Conservation (phyloP, 257 asterid species). For the Gynochthodes officinalis region DNA sequence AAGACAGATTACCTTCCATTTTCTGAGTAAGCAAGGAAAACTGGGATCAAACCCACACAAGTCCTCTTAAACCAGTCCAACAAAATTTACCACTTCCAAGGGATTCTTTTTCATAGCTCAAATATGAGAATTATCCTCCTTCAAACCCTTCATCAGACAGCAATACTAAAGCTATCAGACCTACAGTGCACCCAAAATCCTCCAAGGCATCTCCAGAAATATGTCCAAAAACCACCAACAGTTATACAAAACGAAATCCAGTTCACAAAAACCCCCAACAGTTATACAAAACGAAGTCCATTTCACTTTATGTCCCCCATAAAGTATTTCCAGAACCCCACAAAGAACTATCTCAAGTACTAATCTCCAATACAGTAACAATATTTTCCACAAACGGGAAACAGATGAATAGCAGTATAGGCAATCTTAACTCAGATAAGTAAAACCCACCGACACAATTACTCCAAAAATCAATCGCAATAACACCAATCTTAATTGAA, state of each 20-base stretch:
- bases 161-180: not conserved
- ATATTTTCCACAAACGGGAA: conserved; percentile 5
- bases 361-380: conserved; percentile 1
- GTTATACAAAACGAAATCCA: not conserved
- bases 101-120: not conserved
- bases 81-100: conserved; percentile 10
- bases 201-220: not conserved
- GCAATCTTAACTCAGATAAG: not conserved
- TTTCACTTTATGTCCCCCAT: not conserved
- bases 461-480: not conserved
- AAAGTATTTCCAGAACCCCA: not conserved
- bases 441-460: not conserved
- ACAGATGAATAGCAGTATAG: not conserved
- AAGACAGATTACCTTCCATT: conserved; percentile 49
- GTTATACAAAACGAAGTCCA: not conserved
- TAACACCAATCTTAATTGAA: not conserved
- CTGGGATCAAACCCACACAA: conserved; percentile 22
- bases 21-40: conserved; percentile 7
- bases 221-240: not conserved
- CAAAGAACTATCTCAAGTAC: not conserved
- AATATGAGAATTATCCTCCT: not conserved
- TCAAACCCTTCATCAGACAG: not conserved
- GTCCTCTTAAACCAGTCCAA: conserved; percentile 19
- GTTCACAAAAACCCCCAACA: not conserved
- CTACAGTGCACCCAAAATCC: not conserved